These are phyloP conservation scores for Geotrichum europaeum DNA, from an alignment of 1,139 yeast species.

Conservation along the genomic window DNA sequence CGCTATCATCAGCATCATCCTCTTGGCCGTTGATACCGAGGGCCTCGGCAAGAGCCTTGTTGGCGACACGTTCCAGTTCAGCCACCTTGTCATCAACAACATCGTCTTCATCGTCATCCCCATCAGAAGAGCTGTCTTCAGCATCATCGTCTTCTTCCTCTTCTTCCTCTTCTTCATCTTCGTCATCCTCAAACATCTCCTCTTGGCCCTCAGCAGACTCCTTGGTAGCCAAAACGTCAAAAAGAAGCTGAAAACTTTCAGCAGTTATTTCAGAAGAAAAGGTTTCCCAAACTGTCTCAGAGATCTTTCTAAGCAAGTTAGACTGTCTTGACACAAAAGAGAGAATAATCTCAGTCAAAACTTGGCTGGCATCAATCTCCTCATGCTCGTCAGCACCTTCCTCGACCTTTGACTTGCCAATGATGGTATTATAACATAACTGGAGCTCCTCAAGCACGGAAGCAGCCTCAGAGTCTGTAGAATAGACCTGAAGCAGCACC, in stretches of 20 bases:
- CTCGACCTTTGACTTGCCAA: constrained; percentile 24
- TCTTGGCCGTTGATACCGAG: constrained; percentile 44
- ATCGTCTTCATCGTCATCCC: constrained; percentile 21
- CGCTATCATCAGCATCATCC: constrained; percentile 31
- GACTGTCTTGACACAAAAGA: constrained; percentile 72
- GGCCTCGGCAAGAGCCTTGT: constrained; percentile 70
- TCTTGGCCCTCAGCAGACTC: constrained; percentile 83
- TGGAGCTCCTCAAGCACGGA: constrained; percentile 67
- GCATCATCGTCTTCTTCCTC: constrained; percentile 25
- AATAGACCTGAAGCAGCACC: constrained; percentile 69
- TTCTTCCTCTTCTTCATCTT: constrained; percentile 34
- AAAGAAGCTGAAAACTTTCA: constrained; percentile 51
- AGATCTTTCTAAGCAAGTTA: constrained; percentile 61
- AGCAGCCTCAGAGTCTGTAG: constrained; percentile 70
- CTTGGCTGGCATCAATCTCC: constrained; percentile 46
- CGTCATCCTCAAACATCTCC: constrained; percentile 34
- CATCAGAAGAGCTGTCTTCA: constrained; percentile 31
- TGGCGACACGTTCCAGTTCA: constrained; percentile 56
- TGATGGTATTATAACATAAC: constrained; percentile 33
- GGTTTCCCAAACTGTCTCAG: constrained; percentile 70
- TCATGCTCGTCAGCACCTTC: constrained; percentile 32
- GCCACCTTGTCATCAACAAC: constrained; percentile 8
- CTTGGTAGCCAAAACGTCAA: constrained; percentile 62
- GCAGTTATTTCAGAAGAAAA: constrained; percentile 45
- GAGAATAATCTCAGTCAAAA: constrained; percentile 73